Percentiles rank a stretch among this genome's conserved stretches.
Conservation (phyloP, 1,284 basidiomycete genomes). For the Heterobasidion annosum region DNA sequence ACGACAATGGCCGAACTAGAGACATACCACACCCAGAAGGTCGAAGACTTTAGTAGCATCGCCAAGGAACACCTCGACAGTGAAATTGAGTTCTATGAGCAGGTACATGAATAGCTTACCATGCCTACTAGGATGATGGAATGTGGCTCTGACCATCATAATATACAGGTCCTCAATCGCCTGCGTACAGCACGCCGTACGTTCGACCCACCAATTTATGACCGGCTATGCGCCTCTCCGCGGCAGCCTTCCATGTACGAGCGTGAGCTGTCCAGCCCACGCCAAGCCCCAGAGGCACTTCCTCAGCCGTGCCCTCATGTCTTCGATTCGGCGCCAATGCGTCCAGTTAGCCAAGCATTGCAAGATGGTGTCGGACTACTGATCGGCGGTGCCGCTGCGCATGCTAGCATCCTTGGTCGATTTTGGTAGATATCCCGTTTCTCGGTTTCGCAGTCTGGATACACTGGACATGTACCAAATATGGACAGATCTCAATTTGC, state of each 20-base stretch:
- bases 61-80: conserved; percentile 65
- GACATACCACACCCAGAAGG: conserved; percentile 66
- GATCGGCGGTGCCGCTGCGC: conserved; percentile 28
- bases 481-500: too few relatives aligned
- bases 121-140: background rate
- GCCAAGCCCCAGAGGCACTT: conserved; percentile 40
- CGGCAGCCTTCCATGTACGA: conserved; percentile 67
- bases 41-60: conserved; percentile 55
- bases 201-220: conserved; percentile 41
- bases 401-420: conserved; percentile 55
- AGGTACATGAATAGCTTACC: conserved; percentile 33
- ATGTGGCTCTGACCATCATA: background rate
- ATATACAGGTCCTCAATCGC: conserved; percentile 39
- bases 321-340: conserved; percentile 65
- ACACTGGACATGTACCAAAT: too few relatives aligned
- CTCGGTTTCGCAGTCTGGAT: too few relatives aligned
- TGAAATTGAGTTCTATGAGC: conserved; percentile 68
- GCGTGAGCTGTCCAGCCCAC: conserved; percentile 52
- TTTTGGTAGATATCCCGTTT: conserved; percentile 25
- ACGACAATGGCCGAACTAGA: conserved; percentile 85
- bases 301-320: conserved; percentile 70
- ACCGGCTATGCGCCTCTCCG: conserved; percentile 30
- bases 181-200: conserved; percentile 43
- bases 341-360: conserved; percentile 66
- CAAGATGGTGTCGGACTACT: conserved; percentile 61